Evolutionary conservation across 1,139 yeast species (phyloP), one percentile per base, ranked within the genome.

Genomic region (Diutina rugosa): DNA sequence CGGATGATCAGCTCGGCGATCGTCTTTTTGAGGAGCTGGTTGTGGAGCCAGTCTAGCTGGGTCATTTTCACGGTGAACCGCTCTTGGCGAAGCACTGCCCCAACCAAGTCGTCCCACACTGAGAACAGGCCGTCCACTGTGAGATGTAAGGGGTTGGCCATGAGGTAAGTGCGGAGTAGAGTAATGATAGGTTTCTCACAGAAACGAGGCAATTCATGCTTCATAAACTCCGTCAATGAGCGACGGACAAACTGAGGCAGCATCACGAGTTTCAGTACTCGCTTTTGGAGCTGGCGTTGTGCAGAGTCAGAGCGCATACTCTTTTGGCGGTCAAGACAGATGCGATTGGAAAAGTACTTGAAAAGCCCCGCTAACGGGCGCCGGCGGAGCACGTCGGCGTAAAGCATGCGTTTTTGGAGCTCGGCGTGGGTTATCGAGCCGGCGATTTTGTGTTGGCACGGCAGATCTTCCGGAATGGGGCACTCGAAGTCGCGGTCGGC

Each of bases 41-140:
- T 64, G 38, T 62, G 62, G 6, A 72, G 57, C 73, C 73, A 71
- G 57, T 71, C 66, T 7, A 69, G 56, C 5, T 61, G 57, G 54
- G 65, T 67, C 67, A 74, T 71, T 56, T 69, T 69, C 29, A 62
- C 65, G 9, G 67, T 64, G 58, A 73, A 74, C 21, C 64, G 56
- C 53, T 68, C 68, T 59, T 74, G 77, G 16, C 72, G 63, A n/a
- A 64, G 29, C 9, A 72, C 69, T 55, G 71, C 67, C 0, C 69
- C 70, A 8, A 69, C 72, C 51, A 74, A 62, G 57, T 72, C 72
- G 56, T 67, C 70, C 48, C 64, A 64, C 55, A 66, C 60, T 30
- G 59, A 60, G 28, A 64, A 58, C 1, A 62, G 58, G 3, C 62
- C 57, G 4, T 58, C 58, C 5, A 65, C 60, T 1, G 71, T 65